phyloP scores from a whole-genome alignment of 2,329 filamentous ascomycete species.

The Beauveria australis region DNA sequence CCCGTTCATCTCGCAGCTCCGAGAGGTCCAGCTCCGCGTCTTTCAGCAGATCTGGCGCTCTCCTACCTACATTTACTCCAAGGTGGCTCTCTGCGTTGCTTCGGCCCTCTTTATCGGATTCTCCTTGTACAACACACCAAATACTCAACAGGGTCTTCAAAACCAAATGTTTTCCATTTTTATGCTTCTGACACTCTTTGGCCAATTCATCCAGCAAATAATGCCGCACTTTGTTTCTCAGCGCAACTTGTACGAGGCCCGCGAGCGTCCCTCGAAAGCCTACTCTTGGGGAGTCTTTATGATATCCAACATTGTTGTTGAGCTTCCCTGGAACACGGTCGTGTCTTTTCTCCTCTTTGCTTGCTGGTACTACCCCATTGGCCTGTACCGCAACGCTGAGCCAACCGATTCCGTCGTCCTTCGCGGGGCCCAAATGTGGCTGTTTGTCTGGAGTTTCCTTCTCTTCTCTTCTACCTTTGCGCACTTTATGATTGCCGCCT shows the following conservation, averaged over 20 bases:
- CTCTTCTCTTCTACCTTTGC: constrained; percentile 77
- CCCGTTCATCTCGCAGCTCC: constrained; percentile 59
- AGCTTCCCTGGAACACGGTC: constrained; percentile 76
- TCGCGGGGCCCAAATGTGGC: constrained; percentile 70
- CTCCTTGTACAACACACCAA: constrained; percentile 65
- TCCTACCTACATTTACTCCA: constrained; percentile 82
- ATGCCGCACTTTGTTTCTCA: constrained; percentile 85
- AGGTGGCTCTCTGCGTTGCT: constrained; percentile 57
- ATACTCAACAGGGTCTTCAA: constrained; percentile 68
- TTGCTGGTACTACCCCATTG: constrained; percentile 81
- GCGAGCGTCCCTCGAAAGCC: constrained; percentile 74
- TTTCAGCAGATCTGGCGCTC: constrained; percentile 92
- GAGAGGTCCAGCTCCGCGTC: constrained; percentile 61
- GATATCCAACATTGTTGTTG: constrained; percentile 73
- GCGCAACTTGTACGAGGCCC: constrained; percentile 73
- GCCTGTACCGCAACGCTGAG: constrained; percentile 62
- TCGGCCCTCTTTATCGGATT: constrained; percentile 72
- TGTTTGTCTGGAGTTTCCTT: constrained; percentile 67
- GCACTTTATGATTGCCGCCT: constrained; percentile 65
- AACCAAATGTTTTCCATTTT: constrained; percentile 85
- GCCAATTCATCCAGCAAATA: constrained; percentile 67
- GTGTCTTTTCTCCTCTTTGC: constrained; percentile 69
- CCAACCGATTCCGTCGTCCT: constrained; percentile 52
- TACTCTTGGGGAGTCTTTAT: constrained; percentile 85
- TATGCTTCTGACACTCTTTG: constrained; percentile 75